Base-by-base conservation (phyloP, 805 yeast genomes). In the Kuraishia molischiana region DNA sequence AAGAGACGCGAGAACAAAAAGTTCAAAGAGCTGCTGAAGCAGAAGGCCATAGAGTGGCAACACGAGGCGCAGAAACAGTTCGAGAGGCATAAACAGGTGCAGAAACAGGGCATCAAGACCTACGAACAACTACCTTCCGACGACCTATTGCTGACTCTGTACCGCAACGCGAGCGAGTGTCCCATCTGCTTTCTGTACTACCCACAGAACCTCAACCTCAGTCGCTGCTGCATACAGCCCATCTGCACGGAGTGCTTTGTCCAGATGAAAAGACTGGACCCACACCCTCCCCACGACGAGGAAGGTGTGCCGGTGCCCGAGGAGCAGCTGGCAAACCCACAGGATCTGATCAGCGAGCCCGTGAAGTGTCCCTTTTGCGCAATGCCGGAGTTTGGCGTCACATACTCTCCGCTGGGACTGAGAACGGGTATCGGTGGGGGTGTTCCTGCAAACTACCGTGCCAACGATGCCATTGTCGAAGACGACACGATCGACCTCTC, bases 241-340 rank as follows among this genome's bases (percentile, higher is more conserved):
- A 87, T 90, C 17, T 92, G 98, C 60, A 73, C 95, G 2, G 97
- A 90, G 59, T 90, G 98, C 54, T 92, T 90, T 70, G 97, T 90
- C 9, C 97, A 90, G 58, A 87, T 90, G 54, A 86, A 85, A 56
- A 71, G 98, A 37, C 62, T 78, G 24, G 95, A 85, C 9, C 97
- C 98, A 0, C 97, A 90, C 59, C 85, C 87, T 24, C 95, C 96
- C 2, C 94, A 86, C 52, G 90, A 80, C 45, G 76, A 70, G 36
- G 58, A 59, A 18, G 51, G 51, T n/a, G 41, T 43, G 8, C 47
- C 49, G 2, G 43, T 40, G 10, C 19, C 39, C 17, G 39, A 42
- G 3, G 40, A 38, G 11, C 38, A 38, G 19, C 34, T 42, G 15
- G 57, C 58, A 47, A 67, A 62, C 50, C 81, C 85, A 8, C 79